A percentile compares a stretch with the other conserved stretches of the same genome.
phyloP scores from a whole-genome alignment of 331 rosid genomes.

The Prunus yedoensis region DNA sequence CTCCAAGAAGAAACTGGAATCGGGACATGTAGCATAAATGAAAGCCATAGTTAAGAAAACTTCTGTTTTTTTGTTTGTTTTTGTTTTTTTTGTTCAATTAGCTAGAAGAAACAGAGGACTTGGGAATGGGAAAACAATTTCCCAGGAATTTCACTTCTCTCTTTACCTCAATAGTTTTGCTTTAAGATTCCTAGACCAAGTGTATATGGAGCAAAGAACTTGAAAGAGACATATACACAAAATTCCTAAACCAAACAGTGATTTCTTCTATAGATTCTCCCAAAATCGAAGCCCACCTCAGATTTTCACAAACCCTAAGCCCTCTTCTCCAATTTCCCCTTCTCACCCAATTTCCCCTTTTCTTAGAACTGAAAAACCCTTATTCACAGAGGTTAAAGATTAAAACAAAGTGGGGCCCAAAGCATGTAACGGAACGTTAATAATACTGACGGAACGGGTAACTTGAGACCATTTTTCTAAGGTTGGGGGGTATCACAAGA shows the following conservation, averaged over 20 bases:
- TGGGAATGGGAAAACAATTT: background rate
- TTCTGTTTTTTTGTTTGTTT: background rate
- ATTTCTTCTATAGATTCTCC: no score
- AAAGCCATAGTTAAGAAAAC: conserved; percentile 23
- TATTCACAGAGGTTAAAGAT: no score
- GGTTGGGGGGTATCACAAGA: no score
- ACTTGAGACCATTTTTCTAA: no score
- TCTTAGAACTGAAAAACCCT: no score
- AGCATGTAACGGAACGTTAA: no score
- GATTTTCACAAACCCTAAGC: no score
- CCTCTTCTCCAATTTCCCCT: no score
- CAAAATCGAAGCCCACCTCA: no score
- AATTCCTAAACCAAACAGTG: background rate
- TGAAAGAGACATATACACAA: conserved; percentile 16
- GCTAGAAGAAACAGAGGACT: conserved; percentile 24
- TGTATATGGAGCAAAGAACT: conserved; percentile 31
- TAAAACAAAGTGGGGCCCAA: no score
- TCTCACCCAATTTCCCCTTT: no score
- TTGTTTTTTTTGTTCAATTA: background rate
- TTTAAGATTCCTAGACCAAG: conserved; percentile 24
- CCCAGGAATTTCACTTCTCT: background rate
- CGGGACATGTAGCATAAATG: conserved; percentile 26
- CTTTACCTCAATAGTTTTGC: conserved; percentile 31
- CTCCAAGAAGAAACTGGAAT: conserved; percentile 36
- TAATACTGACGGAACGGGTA: no score